phyloP scores from a whole-genome alignment of 805 yeast genomes.

The Sugiyamaella marilandica region DNA sequence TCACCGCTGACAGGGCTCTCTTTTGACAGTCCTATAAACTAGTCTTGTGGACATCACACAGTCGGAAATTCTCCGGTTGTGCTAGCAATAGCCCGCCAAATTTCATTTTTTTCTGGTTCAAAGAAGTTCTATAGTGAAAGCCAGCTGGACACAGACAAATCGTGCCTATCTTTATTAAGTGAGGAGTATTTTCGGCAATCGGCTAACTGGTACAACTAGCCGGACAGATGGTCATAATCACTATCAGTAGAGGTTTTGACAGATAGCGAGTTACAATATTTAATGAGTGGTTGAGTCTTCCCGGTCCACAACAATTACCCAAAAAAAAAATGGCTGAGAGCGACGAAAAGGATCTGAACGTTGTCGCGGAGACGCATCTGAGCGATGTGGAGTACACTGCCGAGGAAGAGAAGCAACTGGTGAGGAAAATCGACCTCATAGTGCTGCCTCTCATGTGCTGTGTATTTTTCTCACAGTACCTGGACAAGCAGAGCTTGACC shows the following conservation, averaged over 20 bases:
- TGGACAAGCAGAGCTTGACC: constrained; percentile 8
- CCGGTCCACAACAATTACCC: neutral
- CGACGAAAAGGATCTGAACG: neutral
- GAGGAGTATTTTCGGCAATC: neutral
- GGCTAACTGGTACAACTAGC: constrained; percentile 2
- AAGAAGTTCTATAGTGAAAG: too few relatives aligned
- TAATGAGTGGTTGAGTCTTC: neutral
- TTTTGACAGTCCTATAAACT: too few relatives aligned
- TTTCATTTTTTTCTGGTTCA: too few relatives aligned
- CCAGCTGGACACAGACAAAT: too few relatives aligned
- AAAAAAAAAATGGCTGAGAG: neutral
- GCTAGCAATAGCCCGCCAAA: too few relatives aligned
- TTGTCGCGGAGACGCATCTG: neutral
- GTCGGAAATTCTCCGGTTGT: too few relatives aligned
- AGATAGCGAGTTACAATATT: neutral
- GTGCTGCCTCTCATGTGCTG: constrained; percentile 5
- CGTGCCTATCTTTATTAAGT: too few relatives aligned
- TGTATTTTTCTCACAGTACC: constrained; percentile 1
- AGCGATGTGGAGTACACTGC: neutral
- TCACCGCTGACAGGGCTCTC: too few relatives aligned
- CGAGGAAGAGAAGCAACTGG: neutral
- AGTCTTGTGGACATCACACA: too few relatives aligned
- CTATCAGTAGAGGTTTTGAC: neutral
- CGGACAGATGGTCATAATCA: neutral
- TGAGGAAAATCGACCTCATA: constrained; percentile 1